Base-by-base conservation (phyloP, 2,329 filamentous ascomycete species). In the Lecanosticta acicola region DNA sequence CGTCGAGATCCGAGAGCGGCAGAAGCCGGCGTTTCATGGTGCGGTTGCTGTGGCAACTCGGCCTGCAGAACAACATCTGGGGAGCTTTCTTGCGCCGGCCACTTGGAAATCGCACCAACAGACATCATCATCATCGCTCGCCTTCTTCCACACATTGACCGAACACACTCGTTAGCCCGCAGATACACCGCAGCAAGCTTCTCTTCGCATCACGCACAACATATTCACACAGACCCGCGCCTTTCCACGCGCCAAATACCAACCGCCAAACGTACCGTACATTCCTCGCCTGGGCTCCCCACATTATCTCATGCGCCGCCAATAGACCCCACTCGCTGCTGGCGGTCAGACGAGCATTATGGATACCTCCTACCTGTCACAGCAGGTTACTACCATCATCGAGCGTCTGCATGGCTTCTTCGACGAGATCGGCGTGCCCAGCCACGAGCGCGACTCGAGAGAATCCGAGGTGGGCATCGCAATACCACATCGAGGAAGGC, bases 401-500 rank as follows among this genome's bases (percentile, higher is more conserved):
- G 81, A 81, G 68, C 89, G 96, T 70, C 79, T 98, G 50, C 91
- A 97, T 70, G 86, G 85, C 55, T 79, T 97, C 47, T 98, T 96
- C 63, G 93, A 98, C 67, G 91, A 98, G 66, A 98, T 98, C 62
- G 93, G 93, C 48, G 86, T 98, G n/a, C 81, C 91, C 20, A 81
- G 74, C 62, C 89, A 95, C 81, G 93, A 97, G 68, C 85, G 93
- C 62, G 89, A 97, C 65, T 77, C 80, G 40, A 79, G 93, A 61
- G 91, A 97, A 66, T 80, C 87, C 65, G 88, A 96, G 81, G 90
- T 94, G 73, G 63, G 77, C 13, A n/a, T 7, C 14, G 29, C 16
- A 2, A 20, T 14, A 17, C 9, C 7, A 11, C 5, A 29, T 5
- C 24, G 24, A 11, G 24, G 11, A 7, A 29, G 19, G 3, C 26